phyloP scores from a whole-genome alignment of 371 early-diverging fungal genomes.

The Mortierella sp. region DNA sequence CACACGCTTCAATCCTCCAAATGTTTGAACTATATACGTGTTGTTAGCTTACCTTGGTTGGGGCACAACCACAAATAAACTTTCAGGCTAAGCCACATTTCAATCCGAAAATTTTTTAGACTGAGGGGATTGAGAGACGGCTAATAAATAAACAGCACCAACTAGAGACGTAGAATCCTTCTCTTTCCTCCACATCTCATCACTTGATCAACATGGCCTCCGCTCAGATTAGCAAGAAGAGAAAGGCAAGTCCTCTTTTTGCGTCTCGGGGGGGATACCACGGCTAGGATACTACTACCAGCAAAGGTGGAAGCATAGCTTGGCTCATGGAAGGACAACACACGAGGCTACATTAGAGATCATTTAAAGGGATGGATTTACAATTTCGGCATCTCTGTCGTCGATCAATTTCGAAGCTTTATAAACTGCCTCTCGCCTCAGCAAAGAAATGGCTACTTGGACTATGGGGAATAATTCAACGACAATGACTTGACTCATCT shows the following conservation, averaged over 20 bases:
- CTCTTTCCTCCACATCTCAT: constrained; percentile 45
- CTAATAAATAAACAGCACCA: constrained; percentile 29
- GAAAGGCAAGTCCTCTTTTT: constrained; percentile 67
- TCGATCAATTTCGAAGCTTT: not conserved
- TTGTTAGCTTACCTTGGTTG: too few species aligned
- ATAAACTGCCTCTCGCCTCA: too few species aligned
- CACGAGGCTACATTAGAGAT: not conserved
- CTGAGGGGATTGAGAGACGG: constrained; percentile 6
- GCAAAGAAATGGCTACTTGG: not conserved
- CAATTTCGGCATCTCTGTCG: not conserved
- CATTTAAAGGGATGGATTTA: not conserved
- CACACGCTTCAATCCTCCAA: too few species aligned
- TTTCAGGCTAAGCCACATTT: constrained; percentile 17
- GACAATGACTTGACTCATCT: not conserved
- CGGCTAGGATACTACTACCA: too few species aligned
- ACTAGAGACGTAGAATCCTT: constrained; percentile 13
- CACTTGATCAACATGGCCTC: constrained; percentile 52
- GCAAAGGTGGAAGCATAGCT: too few species aligned
- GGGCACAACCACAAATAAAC: not conserved
- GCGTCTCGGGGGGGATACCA: not conserved
- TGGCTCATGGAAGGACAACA: too few species aligned
- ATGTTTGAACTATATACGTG: too few species aligned
- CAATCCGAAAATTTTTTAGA: constrained; percentile 35
- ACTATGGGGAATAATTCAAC: not conserved
- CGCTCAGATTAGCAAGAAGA: constrained; percentile 82